Evolutionary conservation across 495 filamentous ascomycete genomes (phyloP).

Genomic region (Talaromyces trachyspermus): DNA sequence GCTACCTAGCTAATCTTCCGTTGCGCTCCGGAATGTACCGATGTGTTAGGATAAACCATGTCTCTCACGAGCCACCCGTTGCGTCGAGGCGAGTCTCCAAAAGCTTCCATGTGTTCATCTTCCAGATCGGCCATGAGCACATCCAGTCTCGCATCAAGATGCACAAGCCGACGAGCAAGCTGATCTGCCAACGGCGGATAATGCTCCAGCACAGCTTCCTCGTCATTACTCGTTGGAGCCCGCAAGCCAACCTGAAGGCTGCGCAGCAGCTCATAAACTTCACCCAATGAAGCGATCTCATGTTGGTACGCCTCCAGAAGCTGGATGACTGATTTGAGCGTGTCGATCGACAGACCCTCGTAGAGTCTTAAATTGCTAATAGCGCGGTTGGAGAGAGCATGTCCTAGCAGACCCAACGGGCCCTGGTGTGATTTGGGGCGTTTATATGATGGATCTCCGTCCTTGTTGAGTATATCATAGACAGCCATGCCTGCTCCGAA

Average conservation of each 20-base stretch:
- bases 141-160: constrained; percentile 12
- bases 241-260: constrained; percentile 9
- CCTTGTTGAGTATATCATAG: constrained; percentile 4
- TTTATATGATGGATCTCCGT: not conserved
- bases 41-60: not conserved
- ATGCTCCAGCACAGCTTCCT: not conserved
- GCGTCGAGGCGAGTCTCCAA: not conserved
- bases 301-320: constrained; percentile 15
- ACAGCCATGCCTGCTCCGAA: constrained; percentile 12
- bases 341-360: constrained; percentile 11
- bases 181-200: constrained; percentile 12
- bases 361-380: constrained; percentile 14
- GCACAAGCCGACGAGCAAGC: constrained; percentile 10
- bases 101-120: constrained; percentile 10
- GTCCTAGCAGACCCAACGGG: constrained; percentile 3
- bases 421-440: not conserved
- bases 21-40: too few species aligned
- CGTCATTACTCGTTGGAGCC: not conserved
- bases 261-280: constrained; percentile 12
- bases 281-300: constrained; percentile 12
- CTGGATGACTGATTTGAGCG: constrained; percentile 15
- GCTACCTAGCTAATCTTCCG: too few species aligned
- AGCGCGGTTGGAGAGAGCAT: constrained; percentile 7
- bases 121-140: constrained; percentile 13
- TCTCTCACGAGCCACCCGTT: constrained; percentile 7